Evolutionary conservation across 331 rosid genomes (phyloP).

Genomic region (Telfairia occidentalis): DNA sequence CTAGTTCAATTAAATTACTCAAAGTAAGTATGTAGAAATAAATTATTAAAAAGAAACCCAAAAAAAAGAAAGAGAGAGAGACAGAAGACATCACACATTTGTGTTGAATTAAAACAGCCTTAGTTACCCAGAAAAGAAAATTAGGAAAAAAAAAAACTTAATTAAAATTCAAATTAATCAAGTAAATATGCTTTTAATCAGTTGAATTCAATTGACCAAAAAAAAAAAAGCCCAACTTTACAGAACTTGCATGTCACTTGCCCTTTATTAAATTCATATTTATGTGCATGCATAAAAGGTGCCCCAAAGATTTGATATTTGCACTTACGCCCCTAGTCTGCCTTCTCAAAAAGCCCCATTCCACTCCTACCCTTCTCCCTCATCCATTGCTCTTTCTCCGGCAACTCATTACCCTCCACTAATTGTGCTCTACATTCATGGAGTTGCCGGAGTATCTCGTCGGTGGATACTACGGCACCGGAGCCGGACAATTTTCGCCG

Average conservation of each 20-base stretch:
- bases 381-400: conserved; percentile 6
- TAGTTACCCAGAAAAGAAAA: not conserved
- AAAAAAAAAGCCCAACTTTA: conserved; percentile 36
- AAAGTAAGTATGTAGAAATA: not conserved
- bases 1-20: not conserved
- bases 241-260: conserved; percentile 67
- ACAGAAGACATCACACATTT: not conserved
- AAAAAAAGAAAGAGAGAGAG: not conserved
- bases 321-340: conserved; percentile 31
- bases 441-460: conserved; percentile 48
- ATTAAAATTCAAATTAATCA: conserved; percentile 1
- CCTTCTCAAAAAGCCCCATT: conserved; percentile 68
- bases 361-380: conserved; percentile 3
- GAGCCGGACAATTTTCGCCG: conserved; percentile 29
- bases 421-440: conserved; percentile 20
- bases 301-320: conserved; percentile 25
- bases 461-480: conserved; percentile 54
- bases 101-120: conserved; percentile 1
- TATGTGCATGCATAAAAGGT: conserved; percentile 39
- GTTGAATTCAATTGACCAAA: too few relatives aligned
- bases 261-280: conserved; percentile 29
- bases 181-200: too few relatives aligned
- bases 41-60: not conserved
- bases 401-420: not conserved
- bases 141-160: not conserved